Evolutionary conservation across 345 rosid genomes (phyloP).

Genomic region (Citrus reticulata): DNA sequence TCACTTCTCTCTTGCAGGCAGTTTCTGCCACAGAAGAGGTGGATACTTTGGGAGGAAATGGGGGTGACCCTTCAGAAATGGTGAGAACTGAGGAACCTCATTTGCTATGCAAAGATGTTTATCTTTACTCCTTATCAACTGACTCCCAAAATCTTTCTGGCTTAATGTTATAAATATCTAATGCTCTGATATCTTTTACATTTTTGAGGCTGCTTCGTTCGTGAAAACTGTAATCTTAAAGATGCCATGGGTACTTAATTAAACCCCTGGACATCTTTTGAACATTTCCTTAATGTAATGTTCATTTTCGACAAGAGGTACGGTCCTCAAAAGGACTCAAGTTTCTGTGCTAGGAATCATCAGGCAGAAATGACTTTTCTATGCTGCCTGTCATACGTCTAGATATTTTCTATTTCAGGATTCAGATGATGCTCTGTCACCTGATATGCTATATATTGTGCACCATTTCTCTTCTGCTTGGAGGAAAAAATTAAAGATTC

Average conservation of each 20-base stretch:
- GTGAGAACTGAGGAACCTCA: constrained; percentile 27
- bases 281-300: neutral
- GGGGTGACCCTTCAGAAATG: constrained; percentile 11
- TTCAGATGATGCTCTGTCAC: neutral
- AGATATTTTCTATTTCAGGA: neutral
- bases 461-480: neutral
- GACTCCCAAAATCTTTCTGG: neutral
- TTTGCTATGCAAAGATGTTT: neutral
- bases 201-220: neutral
- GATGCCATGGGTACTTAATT: neutral
- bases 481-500: neutral
- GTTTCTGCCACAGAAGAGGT: constrained; percentile 28
- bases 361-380: no score
- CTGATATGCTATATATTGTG: neutral
- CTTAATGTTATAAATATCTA: neutral
- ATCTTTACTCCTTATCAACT: neutral
- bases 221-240: neutral
- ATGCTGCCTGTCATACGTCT: no score
- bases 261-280: neutral
- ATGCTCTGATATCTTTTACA: neutral
- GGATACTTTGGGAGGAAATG: constrained; percentile 14
- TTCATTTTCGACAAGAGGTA: no score
- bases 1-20: constrained; percentile 25
- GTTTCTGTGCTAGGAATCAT: no score
- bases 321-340: no score